A percentile compares a stretch with the other conserved stretches of the same genome.
These are phyloP conservation scores for Exophiala spinifera DNA, from an alignment of 2,329 filamentous ascomycete genomes.

Conservation along the genomic window DNA sequence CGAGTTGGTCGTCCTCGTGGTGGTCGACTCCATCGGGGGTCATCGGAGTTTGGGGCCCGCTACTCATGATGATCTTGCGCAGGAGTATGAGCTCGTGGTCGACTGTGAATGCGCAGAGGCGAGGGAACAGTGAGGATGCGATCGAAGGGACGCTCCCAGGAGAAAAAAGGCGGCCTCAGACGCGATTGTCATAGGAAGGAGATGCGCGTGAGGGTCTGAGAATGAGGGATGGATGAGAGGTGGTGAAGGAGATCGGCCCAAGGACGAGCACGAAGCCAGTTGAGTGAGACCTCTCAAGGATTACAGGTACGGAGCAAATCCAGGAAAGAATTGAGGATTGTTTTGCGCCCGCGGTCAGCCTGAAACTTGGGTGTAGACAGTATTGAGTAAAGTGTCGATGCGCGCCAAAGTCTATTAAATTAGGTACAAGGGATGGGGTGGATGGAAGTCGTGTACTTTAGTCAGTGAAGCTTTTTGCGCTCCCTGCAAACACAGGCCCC, in stretches of 20 bases:
- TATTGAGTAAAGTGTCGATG: no score
- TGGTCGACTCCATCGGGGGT: conserved; percentile 12
- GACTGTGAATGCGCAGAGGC: background rate
- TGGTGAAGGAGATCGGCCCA: no score
- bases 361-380: background rate
- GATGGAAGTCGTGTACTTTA: no score
- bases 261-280: background rate
- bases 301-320: no score
- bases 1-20: conserved; percentile 17
- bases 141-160: conserved; percentile 31
- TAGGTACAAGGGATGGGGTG: no score
- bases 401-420: no score
- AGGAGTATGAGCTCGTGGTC: background rate
- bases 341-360: background rate
- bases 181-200: conserved; percentile 15
- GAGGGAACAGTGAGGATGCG: background rate
- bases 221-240: background rate
- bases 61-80: conserved; percentile 16
- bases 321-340: background rate
- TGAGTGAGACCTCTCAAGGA: no score
- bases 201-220: background rate
- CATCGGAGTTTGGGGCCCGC: conserved; percentile 20
- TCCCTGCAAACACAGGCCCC: no score
- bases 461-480: no score
- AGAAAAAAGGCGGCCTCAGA: conserved; percentile 35